These are phyloP conservation scores for Friedmanniomyces endolithicus DNA, from an alignment of 495 filamentous ascomycete species.

Conservation along the genomic window DNA sequence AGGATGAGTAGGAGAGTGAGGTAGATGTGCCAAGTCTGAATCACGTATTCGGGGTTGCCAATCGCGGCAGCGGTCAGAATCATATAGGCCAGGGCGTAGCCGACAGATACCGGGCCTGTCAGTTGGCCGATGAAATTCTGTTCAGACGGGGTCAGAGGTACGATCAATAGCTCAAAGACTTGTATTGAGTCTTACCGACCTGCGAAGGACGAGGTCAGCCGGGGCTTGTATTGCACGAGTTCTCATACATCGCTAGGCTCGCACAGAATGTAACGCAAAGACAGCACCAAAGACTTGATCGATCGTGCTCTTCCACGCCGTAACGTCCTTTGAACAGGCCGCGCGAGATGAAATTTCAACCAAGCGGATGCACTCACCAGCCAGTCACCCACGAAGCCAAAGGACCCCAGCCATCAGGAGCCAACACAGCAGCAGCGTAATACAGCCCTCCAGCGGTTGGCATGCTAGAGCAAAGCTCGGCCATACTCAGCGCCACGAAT, in stretches of 20 bases:
- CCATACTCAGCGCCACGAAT: conserved; percentile 12
- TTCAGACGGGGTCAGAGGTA: background rate
- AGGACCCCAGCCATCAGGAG: conserved; percentile 8
- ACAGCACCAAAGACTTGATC: too few species aligned
- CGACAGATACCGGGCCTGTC: conserved; percentile 6
- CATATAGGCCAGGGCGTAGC: conserved; percentile 12
- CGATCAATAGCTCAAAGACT: background rate
- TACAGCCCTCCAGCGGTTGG: conserved; percentile 9
- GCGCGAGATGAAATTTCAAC: background rate
- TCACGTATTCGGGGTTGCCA: conserved; percentile 5
- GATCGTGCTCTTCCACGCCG: too few species aligned
- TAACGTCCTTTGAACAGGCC: too few species aligned
- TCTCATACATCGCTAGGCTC: too few species aligned
- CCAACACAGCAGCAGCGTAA: conserved; percentile 8
- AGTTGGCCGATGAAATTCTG: conserved; percentile 10
- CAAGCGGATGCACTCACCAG: background rate
- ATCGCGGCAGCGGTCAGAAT: conserved; percentile 9
- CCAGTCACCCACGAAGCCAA: conserved; percentile 7
- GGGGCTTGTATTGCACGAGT: too few species aligned
- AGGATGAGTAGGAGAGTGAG: conserved; percentile 5
- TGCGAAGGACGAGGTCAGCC: background rate
- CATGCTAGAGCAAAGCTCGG: conserved; percentile 8
- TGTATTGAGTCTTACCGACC: background rate
- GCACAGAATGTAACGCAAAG: too few species aligned
- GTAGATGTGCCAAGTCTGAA: conserved; percentile 13